Conservation (phyloP, 2,329 filamentous ascomycete genomes). For the Alternaria sp. region DNA sequence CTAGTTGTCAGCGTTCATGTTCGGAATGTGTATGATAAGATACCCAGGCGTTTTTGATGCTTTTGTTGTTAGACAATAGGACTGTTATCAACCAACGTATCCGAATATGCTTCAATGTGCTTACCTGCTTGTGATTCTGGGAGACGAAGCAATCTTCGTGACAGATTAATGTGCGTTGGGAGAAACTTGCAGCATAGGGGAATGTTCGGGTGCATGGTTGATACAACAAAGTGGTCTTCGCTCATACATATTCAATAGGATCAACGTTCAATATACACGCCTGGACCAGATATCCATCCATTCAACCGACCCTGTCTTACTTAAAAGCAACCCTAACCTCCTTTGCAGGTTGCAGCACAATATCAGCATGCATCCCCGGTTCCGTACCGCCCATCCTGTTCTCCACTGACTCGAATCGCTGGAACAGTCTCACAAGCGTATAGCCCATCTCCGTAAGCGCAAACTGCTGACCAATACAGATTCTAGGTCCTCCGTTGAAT, state of each 20-base stretch:
- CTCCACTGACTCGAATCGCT: constrained; percentile 55
- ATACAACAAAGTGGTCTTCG: not conserved
- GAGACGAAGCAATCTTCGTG: not conserved
- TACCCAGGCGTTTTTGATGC: constrained; percentile 11
- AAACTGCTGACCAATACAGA: constrained; percentile 62
- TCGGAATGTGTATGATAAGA: constrained; percentile 17
- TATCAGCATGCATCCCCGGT: constrained; percentile 56
- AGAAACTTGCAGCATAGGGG: not conserved
- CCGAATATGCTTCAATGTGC: not conserved
- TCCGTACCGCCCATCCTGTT: constrained; percentile 46
- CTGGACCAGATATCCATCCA: not conserved
- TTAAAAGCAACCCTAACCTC: constrained; percentile 52
- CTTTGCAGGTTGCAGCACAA: constrained; percentile 57
- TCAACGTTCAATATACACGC: too few species aligned
- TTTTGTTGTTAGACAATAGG: not conserved
- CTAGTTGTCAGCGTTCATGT: not conserved
- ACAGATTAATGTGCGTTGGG: not conserved
- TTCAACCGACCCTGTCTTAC: not conserved
- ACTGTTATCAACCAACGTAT: not conserved
- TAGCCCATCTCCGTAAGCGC: constrained; percentile 61
- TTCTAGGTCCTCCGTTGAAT: constrained; percentile 59
- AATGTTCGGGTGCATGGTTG: not conserved
- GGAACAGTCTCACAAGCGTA: constrained; percentile 57
- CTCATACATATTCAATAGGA: not conserved
- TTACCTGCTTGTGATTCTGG: not conserved